Conservation (phyloP, 495 filamentous ascomycete genomes). For the Xanthoparmelia taractica region DNA sequence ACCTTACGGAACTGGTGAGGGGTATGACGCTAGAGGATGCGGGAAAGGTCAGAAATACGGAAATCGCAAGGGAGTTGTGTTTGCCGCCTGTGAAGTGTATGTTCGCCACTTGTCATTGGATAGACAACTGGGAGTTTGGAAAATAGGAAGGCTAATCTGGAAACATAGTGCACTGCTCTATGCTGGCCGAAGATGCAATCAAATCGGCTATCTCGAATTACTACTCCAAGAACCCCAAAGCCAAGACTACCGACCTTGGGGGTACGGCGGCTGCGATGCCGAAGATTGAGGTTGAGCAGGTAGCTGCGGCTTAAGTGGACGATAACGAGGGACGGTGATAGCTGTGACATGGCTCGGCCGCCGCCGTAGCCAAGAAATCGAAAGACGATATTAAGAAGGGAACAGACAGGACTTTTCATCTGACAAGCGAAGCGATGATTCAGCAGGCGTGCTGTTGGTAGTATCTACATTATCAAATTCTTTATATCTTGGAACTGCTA, state of each 20-base stretch:
- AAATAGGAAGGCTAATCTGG: constrained; percentile 5
- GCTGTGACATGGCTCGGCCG: not conserved
- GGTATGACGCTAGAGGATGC: constrained; percentile 97
- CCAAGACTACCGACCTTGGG: constrained; percentile 61
- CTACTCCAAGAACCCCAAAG: constrained; percentile 86
- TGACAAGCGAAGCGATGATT: not conserved
- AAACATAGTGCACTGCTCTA: constrained; percentile 85
- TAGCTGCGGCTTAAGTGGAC: constrained; percentile 16
- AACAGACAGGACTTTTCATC: not conserved
- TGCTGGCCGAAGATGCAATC: constrained; percentile 98
- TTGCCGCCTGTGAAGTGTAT: constrained; percentile 87
- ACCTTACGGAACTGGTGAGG: constrained; percentile 78
- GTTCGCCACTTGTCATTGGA: constrained; percentile 28
- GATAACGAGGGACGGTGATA: not conserved
- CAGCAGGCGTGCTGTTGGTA: not conserved
- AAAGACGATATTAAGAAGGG: not conserved
- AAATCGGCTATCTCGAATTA: constrained; percentile 98
- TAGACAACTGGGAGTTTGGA: not conserved
- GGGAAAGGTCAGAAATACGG: constrained; percentile 83
- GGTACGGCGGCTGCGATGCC: constrained; percentile 57
- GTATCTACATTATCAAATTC: too few relatives aligned
- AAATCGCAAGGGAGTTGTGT: constrained; percentile 95
- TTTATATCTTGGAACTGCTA: too few relatives aligned
- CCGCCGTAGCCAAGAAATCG: not conserved
- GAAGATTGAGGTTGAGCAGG: constrained; percentile 44